Conservation (phyloP, 2,329 filamentous ascomycete species). For the Epicoccum sorghinum region DNA sequence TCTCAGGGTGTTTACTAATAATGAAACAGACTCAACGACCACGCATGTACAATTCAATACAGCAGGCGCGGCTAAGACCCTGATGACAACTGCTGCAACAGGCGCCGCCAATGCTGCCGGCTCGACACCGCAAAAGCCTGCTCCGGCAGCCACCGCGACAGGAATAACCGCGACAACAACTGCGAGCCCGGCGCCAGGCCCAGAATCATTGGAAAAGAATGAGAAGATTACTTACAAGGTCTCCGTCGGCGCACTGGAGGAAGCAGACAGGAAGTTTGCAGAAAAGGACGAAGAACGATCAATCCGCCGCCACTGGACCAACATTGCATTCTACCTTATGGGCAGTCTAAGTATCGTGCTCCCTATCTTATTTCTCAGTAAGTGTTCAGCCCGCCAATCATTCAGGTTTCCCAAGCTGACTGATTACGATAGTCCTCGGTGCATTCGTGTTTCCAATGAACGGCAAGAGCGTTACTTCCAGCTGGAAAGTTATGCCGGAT, state of each 20-base stretch:
- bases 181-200: too few relatives aligned
- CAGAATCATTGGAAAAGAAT: too few relatives aligned
- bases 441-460: background rate
- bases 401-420: background rate
- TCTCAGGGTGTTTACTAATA: background rate
- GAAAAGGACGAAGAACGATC: background rate
- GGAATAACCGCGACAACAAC: background rate
- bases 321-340: background rate
- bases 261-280: background rate
- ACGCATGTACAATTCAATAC: background rate
- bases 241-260: background rate
- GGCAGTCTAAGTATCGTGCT: background rate
- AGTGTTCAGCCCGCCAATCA: background rate
- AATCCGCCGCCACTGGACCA: background rate
- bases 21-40: background rate
- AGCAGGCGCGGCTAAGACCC: background rate
- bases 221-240: conserved; percentile 1
- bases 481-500: background rate
- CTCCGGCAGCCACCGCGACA: background rate
- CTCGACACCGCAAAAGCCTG: background rate
- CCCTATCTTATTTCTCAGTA: background rate
- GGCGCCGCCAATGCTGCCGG: background rate
- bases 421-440: background rate
- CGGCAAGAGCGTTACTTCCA: background rate
- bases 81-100: background rate